Conservation (phyloP, 2,329 filamentous ascomycete genomes). For the Camptophora hylomeconis region DNA sequence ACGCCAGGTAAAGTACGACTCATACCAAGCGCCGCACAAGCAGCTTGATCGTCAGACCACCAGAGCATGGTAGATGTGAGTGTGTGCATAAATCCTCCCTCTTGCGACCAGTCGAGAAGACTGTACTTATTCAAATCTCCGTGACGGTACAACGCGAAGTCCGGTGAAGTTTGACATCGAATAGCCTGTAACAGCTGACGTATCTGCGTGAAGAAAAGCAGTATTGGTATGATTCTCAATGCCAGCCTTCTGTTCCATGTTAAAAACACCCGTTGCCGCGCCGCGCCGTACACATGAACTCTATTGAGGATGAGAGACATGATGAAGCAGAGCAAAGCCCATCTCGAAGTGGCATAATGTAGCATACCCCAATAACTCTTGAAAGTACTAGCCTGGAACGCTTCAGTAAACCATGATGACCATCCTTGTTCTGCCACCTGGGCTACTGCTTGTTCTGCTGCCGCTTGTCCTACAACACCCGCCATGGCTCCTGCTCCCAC, state of each 20-base stretch:
- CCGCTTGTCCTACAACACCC: slow-evolving; percentile 27
- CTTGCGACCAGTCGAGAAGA: slow-evolving; percentile 55
- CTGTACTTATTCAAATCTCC: slow-evolving; percentile 52
- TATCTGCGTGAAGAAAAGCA: slow-evolving; percentile 57
- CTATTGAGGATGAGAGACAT: slow-evolving; percentile 82
- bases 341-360: slow-evolving; percentile 79
- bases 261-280: slow-evolving; percentile 64
- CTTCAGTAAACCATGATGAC: slow-evolving; percentile 27
- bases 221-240: slow-evolving; percentile 57
- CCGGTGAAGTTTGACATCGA: slow-evolving; percentile 75
- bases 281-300: slow-evolving; percentile 86
- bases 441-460: slow-evolving; percentile 21
- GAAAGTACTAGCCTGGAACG: slow-evolving; percentile 32
- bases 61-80: slow-evolving; percentile 61
- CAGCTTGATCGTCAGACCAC: slow-evolving; percentile 59
- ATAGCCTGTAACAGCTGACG: slow-evolving; percentile 65
- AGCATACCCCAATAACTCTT: slow-evolving; percentile 76
- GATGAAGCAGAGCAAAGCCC: slow-evolving; percentile 77
- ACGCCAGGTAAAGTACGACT: slow-evolving; percentile 38
- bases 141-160: slow-evolving; percentile 58
- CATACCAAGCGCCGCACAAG: slow-evolving; percentile 68
- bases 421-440: slow-evolving; percentile 23
- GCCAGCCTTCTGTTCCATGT: slow-evolving; percentile 58
- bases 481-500: slow-evolving; percentile 21
- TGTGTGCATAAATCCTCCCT: slow-evolving; percentile 57